Percentiles rank a stretch among this genome's conserved stretches.
phyloP scores from a whole-genome alignment of 768 basidiomycete species.

The Dendrothele bispora region DNA sequence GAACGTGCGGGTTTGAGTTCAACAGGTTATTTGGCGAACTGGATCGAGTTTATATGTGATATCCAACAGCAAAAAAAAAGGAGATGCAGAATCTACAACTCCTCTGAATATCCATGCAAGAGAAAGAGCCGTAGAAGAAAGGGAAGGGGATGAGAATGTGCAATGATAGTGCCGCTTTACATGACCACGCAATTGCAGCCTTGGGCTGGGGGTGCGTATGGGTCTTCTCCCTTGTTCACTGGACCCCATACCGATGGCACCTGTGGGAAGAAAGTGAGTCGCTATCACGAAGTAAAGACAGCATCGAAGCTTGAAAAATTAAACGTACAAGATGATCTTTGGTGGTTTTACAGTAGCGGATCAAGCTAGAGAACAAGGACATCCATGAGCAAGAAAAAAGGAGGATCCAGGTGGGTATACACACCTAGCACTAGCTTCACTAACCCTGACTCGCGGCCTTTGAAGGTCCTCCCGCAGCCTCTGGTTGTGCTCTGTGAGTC shows the following conservation, averaged over 20 bases:
- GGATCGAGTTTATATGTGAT: not conserved
- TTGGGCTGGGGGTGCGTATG: slow-evolving; percentile 81
- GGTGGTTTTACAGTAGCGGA: slow-evolving; percentile 92
- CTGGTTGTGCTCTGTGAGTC: slow-evolving; percentile 72
- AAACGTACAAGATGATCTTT: slow-evolving; percentile 83
- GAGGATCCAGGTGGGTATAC: slow-evolving; percentile 21
- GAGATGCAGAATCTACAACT: slow-evolving; percentile 88
- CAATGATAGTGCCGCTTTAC: slow-evolving; percentile 35
- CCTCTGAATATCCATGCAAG: slow-evolving; percentile 78
- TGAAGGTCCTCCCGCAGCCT: slow-evolving; percentile 57
- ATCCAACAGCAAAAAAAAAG: slow-evolving; percentile 44
- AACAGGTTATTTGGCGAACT: too few relatives aligned
- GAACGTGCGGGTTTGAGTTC: too few relatives aligned
- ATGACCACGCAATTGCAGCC: slow-evolving; percentile 74
- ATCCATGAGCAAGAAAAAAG: not conserved
- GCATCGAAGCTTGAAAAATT: slow-evolving; percentile 3
- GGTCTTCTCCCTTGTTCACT: slow-evolving; percentile 86
- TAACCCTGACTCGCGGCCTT: slow-evolving; percentile 85
- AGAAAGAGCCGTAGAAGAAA: not conserved
- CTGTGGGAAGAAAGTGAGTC: slow-evolving; percentile 37
- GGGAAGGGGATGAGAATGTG: not conserved
- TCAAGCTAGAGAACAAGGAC: slow-evolving; percentile 54
- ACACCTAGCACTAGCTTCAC: slow-evolving; percentile 87
- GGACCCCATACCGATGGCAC: slow-evolving; percentile 95
- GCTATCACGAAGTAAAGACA: slow-evolving; percentile 12